Evolutionary conservation across 2,329 filamentous ascomycete genomes (phyloP).

Genomic region (Alternaria hordeiaustralica): DNA sequence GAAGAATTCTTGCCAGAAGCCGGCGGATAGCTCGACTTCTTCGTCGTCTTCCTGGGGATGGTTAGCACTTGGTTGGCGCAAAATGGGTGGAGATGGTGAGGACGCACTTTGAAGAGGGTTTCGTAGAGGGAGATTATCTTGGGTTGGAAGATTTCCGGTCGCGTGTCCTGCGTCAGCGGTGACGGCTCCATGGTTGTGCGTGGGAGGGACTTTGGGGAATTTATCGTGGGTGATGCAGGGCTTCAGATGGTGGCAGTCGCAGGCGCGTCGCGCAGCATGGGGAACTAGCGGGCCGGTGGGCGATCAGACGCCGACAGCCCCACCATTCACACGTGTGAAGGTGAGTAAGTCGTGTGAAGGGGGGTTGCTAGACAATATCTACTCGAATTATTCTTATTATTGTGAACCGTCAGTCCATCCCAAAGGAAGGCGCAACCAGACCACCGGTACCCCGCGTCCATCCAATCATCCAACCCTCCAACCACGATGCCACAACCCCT

Average conservation of each 20-base stretch:
- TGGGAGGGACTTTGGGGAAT: neutral
- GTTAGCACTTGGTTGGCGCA: constrained; percentile 19
- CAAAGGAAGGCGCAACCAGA: neutral
- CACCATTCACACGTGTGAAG: constrained; percentile 13
- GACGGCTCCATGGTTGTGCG: constrained; percentile 75
- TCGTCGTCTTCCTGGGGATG: constrained; percentile 58
- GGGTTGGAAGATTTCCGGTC: constrained; percentile 88
- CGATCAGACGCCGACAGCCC: constrained; percentile 17
- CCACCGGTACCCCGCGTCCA: neutral
- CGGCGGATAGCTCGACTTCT: constrained; percentile 76
- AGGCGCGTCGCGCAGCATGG: constrained; percentile 5
- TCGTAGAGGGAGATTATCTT: constrained; percentile 94
- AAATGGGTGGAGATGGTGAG: neutral
- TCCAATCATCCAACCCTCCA: neutral
- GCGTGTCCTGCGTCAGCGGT: constrained; percentile 88
- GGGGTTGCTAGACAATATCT: neutral
- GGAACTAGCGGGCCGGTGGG: constrained; percentile 10
- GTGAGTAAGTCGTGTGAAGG: neutral
- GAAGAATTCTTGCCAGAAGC: constrained; percentile 97
- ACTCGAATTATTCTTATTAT: neutral
- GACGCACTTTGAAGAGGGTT: constrained; percentile 70
- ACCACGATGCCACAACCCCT: constrained; percentile 49
- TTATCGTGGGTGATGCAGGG: neutral
- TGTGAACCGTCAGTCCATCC: neutral
- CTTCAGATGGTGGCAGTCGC: neutral